A percentile compares a stretch with the other conserved stretches of the same genome.
These are phyloP conservation scores for Tephrocybe sp. DNA, from an alignment of 768 basidiomycete species.

Conservation along the genomic window DNA sequence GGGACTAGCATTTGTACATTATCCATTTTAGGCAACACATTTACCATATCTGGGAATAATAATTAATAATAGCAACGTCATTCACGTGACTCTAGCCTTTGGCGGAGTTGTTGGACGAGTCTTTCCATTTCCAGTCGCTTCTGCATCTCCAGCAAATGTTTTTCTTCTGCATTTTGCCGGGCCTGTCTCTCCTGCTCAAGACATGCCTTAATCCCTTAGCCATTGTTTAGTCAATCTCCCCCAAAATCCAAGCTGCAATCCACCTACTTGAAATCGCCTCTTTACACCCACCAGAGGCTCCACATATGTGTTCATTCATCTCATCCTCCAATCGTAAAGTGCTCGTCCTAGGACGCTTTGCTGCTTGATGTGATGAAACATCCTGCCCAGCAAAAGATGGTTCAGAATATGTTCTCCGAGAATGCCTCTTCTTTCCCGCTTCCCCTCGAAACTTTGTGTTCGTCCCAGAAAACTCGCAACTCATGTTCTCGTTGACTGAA, in stretches of 20 bases:
- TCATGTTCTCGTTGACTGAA: constrained; percentile 6
- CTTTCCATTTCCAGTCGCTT: constrained; percentile 14
- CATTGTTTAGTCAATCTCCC: background rate
- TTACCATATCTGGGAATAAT: constrained; percentile 4
- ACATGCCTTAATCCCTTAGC: constrained; percentile 11
- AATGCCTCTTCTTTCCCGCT: background rate
- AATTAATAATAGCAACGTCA: background rate
- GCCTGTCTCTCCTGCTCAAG: constrained; percentile 15
- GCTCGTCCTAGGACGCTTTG: background rate
- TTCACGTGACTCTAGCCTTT: background rate
- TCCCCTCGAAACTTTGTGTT: background rate
- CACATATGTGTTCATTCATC: background rate
- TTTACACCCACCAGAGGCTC: background rate
- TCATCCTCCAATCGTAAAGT: background rate
- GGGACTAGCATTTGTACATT: constrained; percentile 24
- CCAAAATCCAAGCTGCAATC: background rate
- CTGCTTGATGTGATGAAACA: background rate
- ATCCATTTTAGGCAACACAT: background rate
- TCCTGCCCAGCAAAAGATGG: background rate
- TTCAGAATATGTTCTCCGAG: background rate
- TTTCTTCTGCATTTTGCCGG: constrained; percentile 10
- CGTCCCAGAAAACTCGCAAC: background rate
- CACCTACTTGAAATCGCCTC: constrained; percentile 1
- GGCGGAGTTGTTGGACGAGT: constrained; percentile 5
- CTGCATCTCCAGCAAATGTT: constrained; percentile 12